Base-by-base conservation (phyloP, 179 eudicot genomes). In the Pouteria campechiana region DNA sequence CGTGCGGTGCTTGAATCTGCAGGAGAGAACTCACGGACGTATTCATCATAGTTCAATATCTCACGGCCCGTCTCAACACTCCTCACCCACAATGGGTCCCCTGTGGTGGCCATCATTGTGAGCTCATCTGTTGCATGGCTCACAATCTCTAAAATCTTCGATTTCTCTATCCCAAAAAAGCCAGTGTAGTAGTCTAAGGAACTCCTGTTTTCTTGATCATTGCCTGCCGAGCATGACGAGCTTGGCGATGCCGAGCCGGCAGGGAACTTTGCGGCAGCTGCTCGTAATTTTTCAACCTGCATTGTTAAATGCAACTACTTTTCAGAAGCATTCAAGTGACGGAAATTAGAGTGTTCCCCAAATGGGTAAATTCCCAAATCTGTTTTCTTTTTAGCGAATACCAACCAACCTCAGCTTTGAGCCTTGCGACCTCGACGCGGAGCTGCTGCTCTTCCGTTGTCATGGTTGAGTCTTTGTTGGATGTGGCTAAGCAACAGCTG, bases 41-140 rank as follows among this genome's bases (percentile, higher is more conserved):
- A 92, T 50, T 76, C 94, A 21, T 92, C 99, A 9, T 92, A 92
- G 52, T 87, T 87, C 1, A 92, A 87, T 39, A 87, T 87, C 37
- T 87, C 96, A 0, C 96, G 63, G 0, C 93, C 94, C 13, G 85
- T 92, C 50, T 92, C 96, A 6, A 77, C 63, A 22, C 97, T 84
- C 25, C 58, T 61, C 5, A 92, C 47, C 99, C 99, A 92, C 49
- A 92, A 44, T 3, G 99, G 99, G 18, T 87, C 88, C 21, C 72
- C 77, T 4, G 69, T 64, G 17, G 60, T 65, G 1, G 96, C 96
- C 99, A 92, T 92, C 52, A 69, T 79, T 48, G 17, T 57, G 3
- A 92, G 68, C 57, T 92, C 96, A 24, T 82, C 85, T 50, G 63
- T 21, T 19, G 93, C 84, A 43, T 52, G 54, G 32, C 67, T 61